A percentile compares a stretch with the other conserved stretches of the same genome.
Evolutionary conservation across 2,329 filamentous ascomycete genomes (phyloP).

Genomic region (Aspergillus neoniger): DNA sequence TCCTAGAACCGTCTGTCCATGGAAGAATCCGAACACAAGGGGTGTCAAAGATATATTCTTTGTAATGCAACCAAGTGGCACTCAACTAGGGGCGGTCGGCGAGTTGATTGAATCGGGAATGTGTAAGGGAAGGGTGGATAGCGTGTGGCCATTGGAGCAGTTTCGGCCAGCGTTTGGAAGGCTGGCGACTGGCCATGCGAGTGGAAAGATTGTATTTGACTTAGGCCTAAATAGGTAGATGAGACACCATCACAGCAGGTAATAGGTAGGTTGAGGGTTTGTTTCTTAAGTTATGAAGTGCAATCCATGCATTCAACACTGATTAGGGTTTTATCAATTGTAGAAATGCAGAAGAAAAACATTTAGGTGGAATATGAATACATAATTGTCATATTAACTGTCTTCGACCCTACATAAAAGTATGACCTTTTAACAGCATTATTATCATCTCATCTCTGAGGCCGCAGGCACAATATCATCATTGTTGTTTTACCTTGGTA

Average conservation of each 20-base stretch:
- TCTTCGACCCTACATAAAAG: rapidly evolving
- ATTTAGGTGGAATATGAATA: rapidly evolving
- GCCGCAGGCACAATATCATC: too few species aligned
- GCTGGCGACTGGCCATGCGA: constrained; percentile 42
- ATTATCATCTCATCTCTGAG: too few species aligned
- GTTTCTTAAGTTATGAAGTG: too few species aligned
- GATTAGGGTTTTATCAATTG: too few species aligned
- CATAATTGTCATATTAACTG: too few species aligned
- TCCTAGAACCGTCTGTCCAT: constrained; percentile 34
- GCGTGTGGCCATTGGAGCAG: constrained; percentile 44
- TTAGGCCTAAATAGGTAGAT: constrained; percentile 18
- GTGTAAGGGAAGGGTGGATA: constrained; percentile 43
- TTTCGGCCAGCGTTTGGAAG: constrained; percentile 44
- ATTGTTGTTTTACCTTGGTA: too few species aligned
- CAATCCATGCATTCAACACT: too few species aligned
- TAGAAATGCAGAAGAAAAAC: too few species aligned
- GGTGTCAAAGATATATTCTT: constrained; percentile 44
- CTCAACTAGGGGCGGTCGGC: constrained; percentile 41
- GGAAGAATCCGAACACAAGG: constrained; percentile 18
- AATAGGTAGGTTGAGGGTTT: too few species aligned
- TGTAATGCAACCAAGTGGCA: constrained; percentile 43
- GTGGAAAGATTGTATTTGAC: constrained; percentile 48
- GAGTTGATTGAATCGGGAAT: constrained; percentile 42
- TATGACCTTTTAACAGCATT: too few species aligned
- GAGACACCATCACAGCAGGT: too few species aligned